Evolutionary conservation across 176 grass and related monocot genomes (phyloP).

Genomic region (Phoenix roebelenii): DNA sequence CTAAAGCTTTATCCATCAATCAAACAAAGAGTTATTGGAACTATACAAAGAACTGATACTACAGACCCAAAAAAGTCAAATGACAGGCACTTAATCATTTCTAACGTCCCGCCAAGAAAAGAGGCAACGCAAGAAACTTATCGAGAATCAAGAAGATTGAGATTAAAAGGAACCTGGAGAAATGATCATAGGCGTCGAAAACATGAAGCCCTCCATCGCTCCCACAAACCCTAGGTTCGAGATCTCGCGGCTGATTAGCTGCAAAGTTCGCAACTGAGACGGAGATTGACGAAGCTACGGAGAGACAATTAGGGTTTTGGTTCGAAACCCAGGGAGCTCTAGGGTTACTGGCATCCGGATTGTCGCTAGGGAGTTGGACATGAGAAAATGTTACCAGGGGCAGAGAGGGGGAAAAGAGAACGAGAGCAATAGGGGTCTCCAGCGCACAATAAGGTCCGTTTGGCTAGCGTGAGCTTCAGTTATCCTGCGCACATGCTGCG

Average conservation of each 20-base stretch:
- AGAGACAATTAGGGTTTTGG: constrained; percentile 4
- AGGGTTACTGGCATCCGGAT: not conserved
- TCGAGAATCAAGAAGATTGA: too few species aligned
- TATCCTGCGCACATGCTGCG: too few species aligned
- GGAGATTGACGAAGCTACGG: not conserved
- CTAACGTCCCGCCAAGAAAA: too few species aligned
- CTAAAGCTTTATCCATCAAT: too few species aligned
- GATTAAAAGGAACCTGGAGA: constrained; percentile 11
- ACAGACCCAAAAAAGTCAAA: too few species aligned
- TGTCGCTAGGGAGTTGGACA: not conserved
- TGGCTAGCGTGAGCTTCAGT: too few species aligned
- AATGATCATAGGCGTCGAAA: constrained; percentile 19
- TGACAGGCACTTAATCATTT: too few species aligned
- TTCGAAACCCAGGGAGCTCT: not conserved
- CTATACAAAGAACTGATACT: too few species aligned
- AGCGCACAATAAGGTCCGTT: too few species aligned
- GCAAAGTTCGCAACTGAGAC: not conserved
- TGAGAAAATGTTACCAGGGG: not conserved
- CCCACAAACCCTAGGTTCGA: not conserved
- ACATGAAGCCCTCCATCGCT: constrained; percentile 23
- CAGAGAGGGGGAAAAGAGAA: constrained; percentile 2
- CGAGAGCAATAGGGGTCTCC: constrained; percentile 3
- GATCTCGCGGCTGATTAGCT: not conserved
- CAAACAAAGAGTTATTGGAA: too few species aligned
- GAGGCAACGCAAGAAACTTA: too few species aligned